phyloP scores from a whole-genome alignment of 2,329 filamentous ascomycete species.

The Pseudogymnoascus sp. region DNA sequence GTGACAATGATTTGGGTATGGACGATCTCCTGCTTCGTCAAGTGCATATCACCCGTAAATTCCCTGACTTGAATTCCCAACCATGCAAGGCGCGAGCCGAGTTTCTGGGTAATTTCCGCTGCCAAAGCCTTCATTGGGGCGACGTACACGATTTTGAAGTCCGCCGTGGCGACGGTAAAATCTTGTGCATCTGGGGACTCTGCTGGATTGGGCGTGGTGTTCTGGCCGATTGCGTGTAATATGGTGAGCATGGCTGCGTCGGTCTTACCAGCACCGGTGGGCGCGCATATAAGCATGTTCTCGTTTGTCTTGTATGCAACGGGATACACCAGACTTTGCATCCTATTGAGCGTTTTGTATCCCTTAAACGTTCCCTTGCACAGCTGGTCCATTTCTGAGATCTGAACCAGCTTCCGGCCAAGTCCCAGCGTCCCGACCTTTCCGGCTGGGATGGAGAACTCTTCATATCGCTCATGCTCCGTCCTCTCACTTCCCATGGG shows the following conservation, averaged over 20 bases:
- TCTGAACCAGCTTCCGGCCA: slow-evolving; percentile 69
- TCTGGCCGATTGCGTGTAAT: slow-evolving; percentile 81
- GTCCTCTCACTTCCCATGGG: slow-evolving; percentile 67
- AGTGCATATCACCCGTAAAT: slow-evolving; percentile 96
- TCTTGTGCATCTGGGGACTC: slow-evolving; percentile 68
- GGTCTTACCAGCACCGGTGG: slow-evolving; percentile 95
- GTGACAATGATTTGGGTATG: slow-evolving; percentile 98
- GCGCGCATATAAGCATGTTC: slow-evolving; percentile 98
- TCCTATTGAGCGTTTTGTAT: slow-evolving; percentile 89
- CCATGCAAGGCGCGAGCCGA: slow-evolving; percentile 88
- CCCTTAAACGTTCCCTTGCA: slow-evolving; percentile 89
- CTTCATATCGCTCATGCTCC: slow-evolving; percentile 71
- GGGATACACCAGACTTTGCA: slow-evolving; percentile 95
- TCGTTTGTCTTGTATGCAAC: slow-evolving; percentile 94
- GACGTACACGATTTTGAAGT: slow-evolving; percentile 98
- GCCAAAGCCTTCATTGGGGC: slow-evolving; percentile 98
- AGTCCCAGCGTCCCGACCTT: slow-evolving; percentile 68
- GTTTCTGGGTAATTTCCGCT: slow-evolving; percentile 90
- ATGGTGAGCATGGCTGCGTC: slow-evolving; percentile 97
- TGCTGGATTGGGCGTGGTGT: slow-evolving; percentile 71
- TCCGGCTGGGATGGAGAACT: slow-evolving; percentile 78
- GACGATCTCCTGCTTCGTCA: slow-evolving; percentile 93
- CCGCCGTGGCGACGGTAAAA: slow-evolving; percentile 74
- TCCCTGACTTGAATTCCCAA: slow-evolving; percentile 87
- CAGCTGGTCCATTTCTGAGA: slow-evolving; percentile 78